phyloP scores from a whole-genome alignment of 2,329 filamentous ascomycete genomes.

The Phyllosticta paracitricarpa region DNA sequence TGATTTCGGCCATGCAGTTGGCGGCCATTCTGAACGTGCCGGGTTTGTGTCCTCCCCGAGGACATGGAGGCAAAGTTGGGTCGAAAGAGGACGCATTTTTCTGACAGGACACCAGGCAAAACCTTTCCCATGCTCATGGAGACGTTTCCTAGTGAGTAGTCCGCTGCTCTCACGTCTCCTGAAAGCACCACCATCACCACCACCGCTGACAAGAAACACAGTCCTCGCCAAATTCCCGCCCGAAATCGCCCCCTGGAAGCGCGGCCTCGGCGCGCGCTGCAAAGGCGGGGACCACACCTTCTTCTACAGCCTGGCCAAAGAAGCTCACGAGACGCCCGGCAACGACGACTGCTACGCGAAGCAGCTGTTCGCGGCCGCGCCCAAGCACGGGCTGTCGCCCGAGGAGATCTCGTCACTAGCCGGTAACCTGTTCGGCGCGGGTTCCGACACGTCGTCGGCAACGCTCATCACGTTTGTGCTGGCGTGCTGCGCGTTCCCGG shows the following conservation, averaged over 20 bases:
- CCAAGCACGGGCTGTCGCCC: slow-evolving; percentile 20
- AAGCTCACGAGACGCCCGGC: slow-evolving; percentile 20
- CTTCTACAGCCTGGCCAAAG: slow-evolving; percentile 24
- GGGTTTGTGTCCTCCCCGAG: slow-evolving; percentile 1
- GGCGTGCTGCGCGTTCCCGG: slow-evolving; percentile 19
- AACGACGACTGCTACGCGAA: slow-evolving; percentile 26
- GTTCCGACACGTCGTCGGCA: slow-evolving; percentile 28
- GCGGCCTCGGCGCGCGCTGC: slow-evolving; percentile 20
- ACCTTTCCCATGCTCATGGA: slow-evolving; percentile 48
- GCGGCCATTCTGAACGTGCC: slow-evolving; percentile 43
- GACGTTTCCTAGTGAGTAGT: slow-evolving; percentile 35
- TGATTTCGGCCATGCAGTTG: slow-evolving; percentile 48
- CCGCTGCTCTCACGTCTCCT: too few species aligned
- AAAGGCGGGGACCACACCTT: slow-evolving; percentile 24
- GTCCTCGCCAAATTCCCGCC: slow-evolving; percentile 20
- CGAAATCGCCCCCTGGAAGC: slow-evolving; percentile 25
- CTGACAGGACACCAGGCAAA: slow-evolving; percentile 35
- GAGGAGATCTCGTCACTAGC: slow-evolving; percentile 26
- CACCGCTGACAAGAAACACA: neutral
- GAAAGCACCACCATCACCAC: too few species aligned
- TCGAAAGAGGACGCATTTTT: slow-evolving; percentile 36
- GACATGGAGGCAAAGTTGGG: slow-evolving; percentile 19
- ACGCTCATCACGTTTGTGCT: slow-evolving; percentile 29
- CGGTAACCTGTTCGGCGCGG: slow-evolving; percentile 27
- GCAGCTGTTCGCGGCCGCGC: slow-evolving; percentile 32